Percentiles rank a stretch among this genome's conserved stretches.
Conservation (phyloP, 2,329 filamentous ascomycete species). For the Botrytis tulipae region DNA sequence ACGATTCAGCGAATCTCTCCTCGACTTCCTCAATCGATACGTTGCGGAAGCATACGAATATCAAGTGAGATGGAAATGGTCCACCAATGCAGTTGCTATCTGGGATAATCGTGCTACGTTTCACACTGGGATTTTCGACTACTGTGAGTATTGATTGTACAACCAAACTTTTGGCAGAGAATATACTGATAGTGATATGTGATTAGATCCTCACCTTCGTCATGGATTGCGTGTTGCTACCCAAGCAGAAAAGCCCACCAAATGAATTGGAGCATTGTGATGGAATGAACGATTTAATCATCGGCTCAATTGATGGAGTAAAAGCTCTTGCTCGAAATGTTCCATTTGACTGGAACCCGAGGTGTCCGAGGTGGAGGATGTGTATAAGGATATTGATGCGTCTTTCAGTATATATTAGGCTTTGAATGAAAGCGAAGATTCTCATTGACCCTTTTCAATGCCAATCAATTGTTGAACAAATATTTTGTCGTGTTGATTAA, state of each 20-base stretch:
- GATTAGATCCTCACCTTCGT: conserved; percentile 38
- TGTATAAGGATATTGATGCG: not conserved
- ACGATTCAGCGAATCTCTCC: conserved; percentile 29
- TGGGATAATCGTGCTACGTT: conserved; percentile 33
- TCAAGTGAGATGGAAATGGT: conserved; percentile 36
- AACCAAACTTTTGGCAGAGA: not conserved
- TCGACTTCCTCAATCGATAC: conserved; percentile 31
- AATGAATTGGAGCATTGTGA: not conserved
- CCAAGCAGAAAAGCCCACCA: conserved; percentile 63
- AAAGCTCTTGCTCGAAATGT: not conserved
- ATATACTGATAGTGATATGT: not conserved
- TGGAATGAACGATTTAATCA: not conserved
- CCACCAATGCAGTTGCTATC: conserved; percentile 30
- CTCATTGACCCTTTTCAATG: not conserved
- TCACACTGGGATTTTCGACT: conserved; percentile 20
- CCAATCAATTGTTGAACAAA: not conserved
- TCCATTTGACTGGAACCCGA: not conserved
- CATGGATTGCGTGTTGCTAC: conserved; percentile 72
- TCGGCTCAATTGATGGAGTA: not conserved
- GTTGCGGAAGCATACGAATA: conserved; percentile 34
- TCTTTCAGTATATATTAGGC: not conserved
- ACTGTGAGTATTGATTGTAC: conserved; percentile 1
- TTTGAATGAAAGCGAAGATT: not conserved
- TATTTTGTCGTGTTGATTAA: not conserved
- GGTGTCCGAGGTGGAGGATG: too few species aligned